Evolutionary conservation across 1,139 yeast species (phyloP).

Genomic region (Scheffersomyces segobiensis): DNA sequence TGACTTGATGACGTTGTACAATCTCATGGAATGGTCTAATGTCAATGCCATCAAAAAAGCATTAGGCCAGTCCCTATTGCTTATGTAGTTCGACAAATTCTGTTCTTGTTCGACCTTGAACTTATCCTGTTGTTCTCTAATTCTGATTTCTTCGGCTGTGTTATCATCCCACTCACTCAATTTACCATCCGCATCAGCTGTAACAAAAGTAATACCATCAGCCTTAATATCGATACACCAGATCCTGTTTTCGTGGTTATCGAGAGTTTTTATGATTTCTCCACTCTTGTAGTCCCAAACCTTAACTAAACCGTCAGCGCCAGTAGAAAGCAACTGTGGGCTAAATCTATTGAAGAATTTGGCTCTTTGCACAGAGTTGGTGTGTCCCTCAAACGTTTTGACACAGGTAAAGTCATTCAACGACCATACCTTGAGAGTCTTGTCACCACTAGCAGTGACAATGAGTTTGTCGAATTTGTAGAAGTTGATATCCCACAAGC

Average conservation of each 20-base stretch:
- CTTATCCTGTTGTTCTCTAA: conserved; percentile 51
- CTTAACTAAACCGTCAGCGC: conserved; percentile 93
- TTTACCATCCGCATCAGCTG: conserved; percentile 96
- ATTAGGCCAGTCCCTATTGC: conserved; percentile 75
- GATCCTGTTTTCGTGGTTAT: conserved; percentile 89
- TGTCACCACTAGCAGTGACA: conserved; percentile 87
- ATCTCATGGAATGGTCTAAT: conserved; percentile 81
- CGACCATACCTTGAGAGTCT: conserved; percentile 87
- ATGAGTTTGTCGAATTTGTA: conserved; percentile 74
- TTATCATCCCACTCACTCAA: conserved; percentile 87
- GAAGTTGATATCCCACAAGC: conserved; percentile 89
- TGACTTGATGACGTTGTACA: conserved; percentile 67
- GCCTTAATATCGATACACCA: conserved; percentile 82
- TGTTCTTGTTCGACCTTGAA: conserved; percentile 83
- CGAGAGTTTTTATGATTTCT: conserved; percentile 74
- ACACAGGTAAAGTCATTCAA: conserved; percentile 71
- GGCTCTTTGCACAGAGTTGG: conserved; percentile 86
- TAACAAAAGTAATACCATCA: conserved; percentile 69
- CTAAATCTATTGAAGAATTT: conserved; percentile 60
- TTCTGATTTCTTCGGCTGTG: conserved; percentile 58
- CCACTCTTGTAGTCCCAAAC: conserved; percentile 82
- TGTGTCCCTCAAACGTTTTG: conserved; percentile 90
- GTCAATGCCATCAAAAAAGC: conserved; percentile 87
- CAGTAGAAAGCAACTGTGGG: conserved; percentile 75
- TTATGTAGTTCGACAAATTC: conserved; percentile 69